phyloP scores from a whole-genome alignment of 257 asterid genomes.

The Nicotiana otophora region DNA sequence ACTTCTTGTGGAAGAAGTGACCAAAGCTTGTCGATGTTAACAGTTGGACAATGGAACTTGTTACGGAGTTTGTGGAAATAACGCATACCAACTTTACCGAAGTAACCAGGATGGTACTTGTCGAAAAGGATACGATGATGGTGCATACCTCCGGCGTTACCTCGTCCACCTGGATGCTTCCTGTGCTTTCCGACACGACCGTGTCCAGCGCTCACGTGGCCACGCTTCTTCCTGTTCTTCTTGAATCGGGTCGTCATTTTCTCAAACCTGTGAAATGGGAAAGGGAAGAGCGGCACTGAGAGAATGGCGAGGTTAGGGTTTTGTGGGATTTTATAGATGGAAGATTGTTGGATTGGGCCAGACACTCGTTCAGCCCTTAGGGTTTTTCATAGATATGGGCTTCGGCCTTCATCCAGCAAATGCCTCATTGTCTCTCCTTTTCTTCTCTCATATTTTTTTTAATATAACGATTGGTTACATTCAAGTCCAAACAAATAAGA shows the following conservation, averaged over 20 bases:
- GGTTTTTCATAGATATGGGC: not conserved
- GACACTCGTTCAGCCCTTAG: not conserved
- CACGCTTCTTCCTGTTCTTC: slow-evolving; percentile 41
- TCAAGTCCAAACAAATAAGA: too few relatives aligned
- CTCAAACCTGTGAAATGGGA: not conserved
- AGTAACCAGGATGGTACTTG: slow-evolving; percentile 37
- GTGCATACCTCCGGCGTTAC: slow-evolving; percentile 39
- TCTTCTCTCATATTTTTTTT: too few relatives aligned
- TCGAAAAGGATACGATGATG: slow-evolving; percentile 38
- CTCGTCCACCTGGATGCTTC: slow-evolving; percentile 36
- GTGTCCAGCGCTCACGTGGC: slow-evolving; percentile 44
- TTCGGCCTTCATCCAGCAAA: not conserved
- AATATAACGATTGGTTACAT: too few relatives aligned
- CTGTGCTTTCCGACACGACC: slow-evolving; percentile 36
- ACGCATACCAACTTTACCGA: slow-evolving; percentile 36
- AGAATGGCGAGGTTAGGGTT: not conserved
- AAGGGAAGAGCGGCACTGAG: not conserved
- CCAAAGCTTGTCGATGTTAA: slow-evolving; percentile 25
- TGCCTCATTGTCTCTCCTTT: not conserved
- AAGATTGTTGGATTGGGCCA: not conserved
- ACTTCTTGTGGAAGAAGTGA: slow-evolving; percentile 21
- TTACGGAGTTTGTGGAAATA: slow-evolving; percentile 29
- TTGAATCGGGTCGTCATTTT: slow-evolving; percentile 32
- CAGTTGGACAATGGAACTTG: slow-evolving; percentile 27
- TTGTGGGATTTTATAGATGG: not conserved